Evolutionary conservation across 2,329 filamentous ascomycete species (phyloP), one percentile per base, ranked within the genome.

Genomic region (Aspergillus phoenicis): DNA sequence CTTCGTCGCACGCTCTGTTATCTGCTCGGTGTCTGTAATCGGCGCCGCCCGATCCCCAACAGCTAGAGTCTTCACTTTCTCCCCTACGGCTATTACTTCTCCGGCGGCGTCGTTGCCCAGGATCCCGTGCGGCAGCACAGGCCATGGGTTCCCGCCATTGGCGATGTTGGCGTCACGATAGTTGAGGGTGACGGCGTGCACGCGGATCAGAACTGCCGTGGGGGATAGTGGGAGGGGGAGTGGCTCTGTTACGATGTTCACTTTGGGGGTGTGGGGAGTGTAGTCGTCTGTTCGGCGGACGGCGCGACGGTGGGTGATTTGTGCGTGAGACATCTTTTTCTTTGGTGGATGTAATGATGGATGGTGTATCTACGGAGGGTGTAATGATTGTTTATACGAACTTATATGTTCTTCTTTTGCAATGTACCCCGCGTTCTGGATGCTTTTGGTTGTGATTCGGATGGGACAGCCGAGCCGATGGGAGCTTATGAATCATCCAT

Each of bases 61-160:
- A 1, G 39, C 57, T 8, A 80, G 64, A 2, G 60, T 41, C 13
- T 62, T 70, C 13, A 78, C 77, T 28, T 68, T 70, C 0, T 77
- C 70, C 1, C 80, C 80, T 0, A 78, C 61, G 0, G 71, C 73
- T 4, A 80, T 64, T 2, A 82, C 68, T 58, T 81, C 77, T 1
- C 78, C 78, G 0, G 78, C 76, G 3, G 76, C 77, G 39, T 83
- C 81, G 30, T 78, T 78, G 28, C 76, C 71, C 0, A 74, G 70
- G 1, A 75, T 75, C 0, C 71, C 68, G 45, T 75, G 48, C 0
- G 68, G 66, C 2, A 64, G 58, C 0, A 81, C 73, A 0, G 75
- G 75, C 75, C 75, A 79, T 0, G 80, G 79, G 58, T 81, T 80
- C 0, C 72, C 71, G 1, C 68, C 67, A 17, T 68, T 70, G 1